Base-by-base conservation (phyloP, 495 filamentous ascomycete species). In the Astrothelium macrocarpum region DNA sequence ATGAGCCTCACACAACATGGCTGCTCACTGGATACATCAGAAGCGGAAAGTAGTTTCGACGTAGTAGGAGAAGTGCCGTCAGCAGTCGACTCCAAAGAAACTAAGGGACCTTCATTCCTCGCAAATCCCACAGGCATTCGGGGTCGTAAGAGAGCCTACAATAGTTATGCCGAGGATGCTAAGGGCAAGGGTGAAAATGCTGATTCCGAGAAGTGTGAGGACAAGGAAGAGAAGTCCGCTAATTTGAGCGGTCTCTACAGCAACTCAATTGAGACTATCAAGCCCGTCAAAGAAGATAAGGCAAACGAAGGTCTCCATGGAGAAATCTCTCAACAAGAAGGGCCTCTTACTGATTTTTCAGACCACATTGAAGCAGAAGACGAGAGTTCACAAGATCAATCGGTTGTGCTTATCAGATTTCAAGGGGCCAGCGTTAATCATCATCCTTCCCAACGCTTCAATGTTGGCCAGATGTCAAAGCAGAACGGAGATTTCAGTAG, bases 21-120 rank as follows among this genome's bases (percentile, higher is more conserved):
- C n/a, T n/a, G 45, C 45, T 49, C 45, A 18, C 45, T n/a, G 23
- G 10, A 49, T n/a, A 49, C 45, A 12, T 20, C 45, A 20, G 45
- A 2, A 12, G 12, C 16, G 45, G 18, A 49, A 20, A 49, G 45
- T n/a, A 49, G 45, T 49, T 49, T 49, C 45, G 45, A 49, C 5
- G n/a, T 16, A 16, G 45, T n/a, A n/a, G n/a, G 45, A 49, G 45
- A 49, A 49, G 45, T 49, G 45, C 45, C 45, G 45, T 49, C n/a
- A 49, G n/a, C 45, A 12, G 23, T n/a, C n/a, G 18, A 12, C 45
- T n/a, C 45, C 45, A 49, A 49, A n/a, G 23, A 12, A n/a, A 12
- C 16, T 49, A 49, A 49, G 45, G 14, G 23, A 20, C 45, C 10
- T 49, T 49, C n/a, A 49, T 20, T 20, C n/a, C 23, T 12, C 45